Evolutionary conservation across 2,329 filamentous ascomycete species (phyloP), one percentile per base, ranked within the genome.

Genomic region (Triangularia setosa): DNA sequence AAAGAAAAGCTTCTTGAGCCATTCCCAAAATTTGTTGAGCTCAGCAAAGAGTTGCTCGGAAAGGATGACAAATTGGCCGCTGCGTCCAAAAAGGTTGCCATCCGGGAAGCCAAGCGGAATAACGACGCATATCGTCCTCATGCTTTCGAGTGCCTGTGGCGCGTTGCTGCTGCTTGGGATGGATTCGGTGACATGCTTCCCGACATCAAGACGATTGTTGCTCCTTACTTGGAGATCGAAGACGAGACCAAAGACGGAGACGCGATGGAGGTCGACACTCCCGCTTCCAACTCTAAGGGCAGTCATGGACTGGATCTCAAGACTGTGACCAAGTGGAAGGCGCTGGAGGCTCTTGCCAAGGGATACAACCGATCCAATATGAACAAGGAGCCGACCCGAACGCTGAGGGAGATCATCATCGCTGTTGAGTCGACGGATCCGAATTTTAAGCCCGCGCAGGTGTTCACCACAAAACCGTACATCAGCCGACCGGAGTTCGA

Each of bases 61-160:
- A 75, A 76, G 5, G 84, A 89, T 68, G 66, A 74, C 0, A 72
- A 74, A 9, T 77, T 91, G 24, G 83, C 84, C 11, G 81, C 84
- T 8, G 83, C 89, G 70, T 87, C 93, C 79, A 90, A 89, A 79
- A 93, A 93, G 83, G 90, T 97, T 68, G 85, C 86, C 4, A 75
- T 94, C 16, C 86, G 94, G 64, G 95, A 99, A 82, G 93, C 93
- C 8, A 97, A 95, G 80, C 86, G 95, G 30, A 94, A 93, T 73
- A 97, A 97, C 72, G 85, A 88, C n/a, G 81, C 82, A 7, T 99
- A 98, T 76, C 87, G 91, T 14, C 89, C 90, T 21, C 83, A 91
- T 75, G 91, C 91, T 0, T 84, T 97, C 67, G 79, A 80, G 62
- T 87, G 86, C 33, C 79, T 97, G 4, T 93, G 91, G 72, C 83